phyloP scores from a whole-genome alignment of 371 early-diverging fungal species.

The Apophysomyces trapeziformis region DNA sequence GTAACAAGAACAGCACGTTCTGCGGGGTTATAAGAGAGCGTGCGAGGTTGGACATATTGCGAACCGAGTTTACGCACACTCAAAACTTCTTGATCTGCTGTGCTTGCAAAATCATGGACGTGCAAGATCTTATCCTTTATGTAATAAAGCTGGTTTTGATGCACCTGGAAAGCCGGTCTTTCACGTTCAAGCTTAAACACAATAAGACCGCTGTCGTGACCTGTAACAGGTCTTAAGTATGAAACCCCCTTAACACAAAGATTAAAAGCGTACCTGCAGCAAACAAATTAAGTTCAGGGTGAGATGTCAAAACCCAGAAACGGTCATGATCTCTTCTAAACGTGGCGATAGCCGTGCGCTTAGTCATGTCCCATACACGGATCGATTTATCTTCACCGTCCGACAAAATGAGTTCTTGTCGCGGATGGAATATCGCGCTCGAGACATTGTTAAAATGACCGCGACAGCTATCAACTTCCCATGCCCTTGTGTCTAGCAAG shows the following conservation, averaged over 20 bases:
- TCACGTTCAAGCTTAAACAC: conserved; percentile 98
- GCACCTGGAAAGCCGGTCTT: conserved; percentile 87
- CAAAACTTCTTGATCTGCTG: conserved; percentile 77
- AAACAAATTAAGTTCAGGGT: conserved; percentile 94
- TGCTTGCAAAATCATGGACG: conserved; percentile 76
- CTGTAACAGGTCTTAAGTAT: conserved; percentile 35
- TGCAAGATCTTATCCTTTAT: conserved; percentile 85
- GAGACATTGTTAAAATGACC: conserved; percentile 99
- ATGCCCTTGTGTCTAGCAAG: conserved; percentile 83
- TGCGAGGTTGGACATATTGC: conserved; percentile 71
- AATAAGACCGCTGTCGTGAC: conserved; percentile 97
- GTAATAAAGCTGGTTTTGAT: conserved; percentile 82
- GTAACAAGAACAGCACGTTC: conserved; percentile 88
- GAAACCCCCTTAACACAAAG: neutral
- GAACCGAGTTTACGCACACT: conserved; percentile 73
- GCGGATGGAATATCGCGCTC: conserved; percentile 90
- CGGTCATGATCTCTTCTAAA: conserved; percentile 97
- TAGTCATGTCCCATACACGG: conserved; percentile 96
- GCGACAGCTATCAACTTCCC: conserved; percentile 98
- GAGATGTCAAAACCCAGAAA: conserved; percentile 96
- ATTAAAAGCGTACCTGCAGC: conserved; percentile 77
- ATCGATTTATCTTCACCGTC: conserved; percentile 97
- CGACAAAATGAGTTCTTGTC: conserved; percentile 91
- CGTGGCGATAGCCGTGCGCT: conserved; percentile 88
- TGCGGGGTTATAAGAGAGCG: conserved; percentile 93